Base-by-base conservation (phyloP, 2,329 filamentous ascomycete genomes). In the Phyllachora maydis region DNA sequence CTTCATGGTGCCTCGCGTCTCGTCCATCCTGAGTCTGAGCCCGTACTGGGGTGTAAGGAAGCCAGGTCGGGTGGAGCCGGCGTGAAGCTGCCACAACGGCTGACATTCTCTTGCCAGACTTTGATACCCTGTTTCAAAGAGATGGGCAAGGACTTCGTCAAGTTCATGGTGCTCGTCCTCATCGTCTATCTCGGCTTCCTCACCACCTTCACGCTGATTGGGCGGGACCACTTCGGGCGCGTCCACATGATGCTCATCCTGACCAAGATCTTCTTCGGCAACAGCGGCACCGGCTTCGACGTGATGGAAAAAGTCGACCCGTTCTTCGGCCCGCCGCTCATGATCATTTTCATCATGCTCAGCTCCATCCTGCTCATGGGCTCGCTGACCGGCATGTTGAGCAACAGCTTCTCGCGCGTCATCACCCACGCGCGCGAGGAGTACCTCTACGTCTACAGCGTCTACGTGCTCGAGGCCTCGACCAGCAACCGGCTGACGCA, bases 61-160 rank as follows among this genome's bases (percentile, higher is more conserved):
- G 9, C 4, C 6, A 7, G 14, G 14, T 8, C 9, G 5, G 8
- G 18, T 10, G 9, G 16, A 8, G 11, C 10, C 17, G 3, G 8
- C 3, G 5, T 5, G 4, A 4, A 15, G n/a, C n/a, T n/a, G n/a
- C n/a, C n/a, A n/a, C n/a, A n/a, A n/a, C n/a, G 6, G 9, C 29
- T 33, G 23, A 32, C 23, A 16, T 8, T n/a, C n/a, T n/a, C n/a
- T n/a, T n/a, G n/a, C 15, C 14, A 38, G 29, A 88, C 76, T 1
- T 47, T 88, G 23, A 83, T 93, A 29, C 83, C 82, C 0, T 90
- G 83, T 32, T 58, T 93, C 23, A 88, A 88, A 42, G 79, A 85
- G 43, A 93, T 93, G 83, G 76, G 76, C 18, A 85, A 83, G 46
- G 81, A 91, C 41, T 92, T 92, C 41, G 47, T 83, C 43, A 83